phyloP scores from a whole-genome alignment of 1,139 yeast genomes.

The Geotrichum cucujoidarum region DNA sequence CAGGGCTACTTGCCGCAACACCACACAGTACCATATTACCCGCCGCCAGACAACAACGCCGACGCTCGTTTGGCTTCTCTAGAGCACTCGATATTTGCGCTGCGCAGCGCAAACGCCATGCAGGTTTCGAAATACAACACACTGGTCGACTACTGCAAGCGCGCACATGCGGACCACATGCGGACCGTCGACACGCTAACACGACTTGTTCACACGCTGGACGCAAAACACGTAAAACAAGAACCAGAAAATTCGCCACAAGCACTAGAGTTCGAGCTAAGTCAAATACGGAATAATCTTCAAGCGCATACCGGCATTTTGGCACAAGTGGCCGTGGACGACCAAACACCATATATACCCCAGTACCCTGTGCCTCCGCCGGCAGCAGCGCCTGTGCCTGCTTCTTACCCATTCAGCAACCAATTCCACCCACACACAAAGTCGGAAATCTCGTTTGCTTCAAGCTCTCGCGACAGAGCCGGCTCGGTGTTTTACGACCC shows the following conservation, averaged over 20 bases:
- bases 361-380: neutral
- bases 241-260: neutral
- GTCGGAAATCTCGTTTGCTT: constrained; percentile 15
- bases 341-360: constrained; percentile 4
- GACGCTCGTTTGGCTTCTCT: constrained; percentile 24
- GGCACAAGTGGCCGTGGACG: neutral
- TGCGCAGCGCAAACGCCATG: constrained; percentile 13
- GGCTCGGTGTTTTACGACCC: constrained; percentile 30
- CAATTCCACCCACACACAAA: constrained; percentile 16
- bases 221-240: neutral
- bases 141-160: constrained; percentile 17
- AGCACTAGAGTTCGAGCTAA: constrained; percentile 13
- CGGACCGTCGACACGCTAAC: constrained; percentile 13
- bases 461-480: constrained; percentile 29
- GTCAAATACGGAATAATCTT: constrained; percentile 17
- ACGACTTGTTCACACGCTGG: constrained; percentile 4
- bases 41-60: constrained; percentile 17
- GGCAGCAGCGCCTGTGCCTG: neutral
- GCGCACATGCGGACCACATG: constrained; percentile 13
- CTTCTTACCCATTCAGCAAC: neutral
- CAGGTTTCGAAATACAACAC: constrained; percentile 14
- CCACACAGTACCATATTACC: constrained; percentile 15
- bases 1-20: constrained; percentile 14
- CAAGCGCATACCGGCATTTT: constrained; percentile 16
- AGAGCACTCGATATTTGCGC: constrained; percentile 23